phyloP scores from a whole-genome alignment of 768 basidiomycete genomes.

The Leucosporidium yakuticum region DNA sequence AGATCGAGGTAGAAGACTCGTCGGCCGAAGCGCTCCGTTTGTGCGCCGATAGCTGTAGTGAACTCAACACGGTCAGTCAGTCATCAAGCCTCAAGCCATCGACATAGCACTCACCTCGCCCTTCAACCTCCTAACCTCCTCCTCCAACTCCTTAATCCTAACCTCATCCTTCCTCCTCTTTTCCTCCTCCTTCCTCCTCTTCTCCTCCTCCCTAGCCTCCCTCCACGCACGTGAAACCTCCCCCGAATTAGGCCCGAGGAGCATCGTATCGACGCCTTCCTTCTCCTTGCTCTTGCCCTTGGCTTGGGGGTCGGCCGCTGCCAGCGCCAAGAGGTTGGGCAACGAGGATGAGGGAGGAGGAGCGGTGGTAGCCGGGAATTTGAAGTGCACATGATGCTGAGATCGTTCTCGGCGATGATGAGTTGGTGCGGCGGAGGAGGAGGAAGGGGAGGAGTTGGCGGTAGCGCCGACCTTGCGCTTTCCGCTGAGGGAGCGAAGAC shows the following conservation, averaged over 20 bases:
- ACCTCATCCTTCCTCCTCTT: not conserved
- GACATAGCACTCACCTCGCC: not conserved
- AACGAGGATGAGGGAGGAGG: not conserved
- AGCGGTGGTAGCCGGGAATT: not conserved
- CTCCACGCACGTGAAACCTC: not conserved
- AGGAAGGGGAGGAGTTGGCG: not conserved
- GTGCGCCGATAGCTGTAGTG: not conserved
- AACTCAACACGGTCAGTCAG: not conserved
- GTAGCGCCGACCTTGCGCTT: slow-evolving; percentile 1
- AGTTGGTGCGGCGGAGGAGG: not conserved
- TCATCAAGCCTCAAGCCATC: not conserved
- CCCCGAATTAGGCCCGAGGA: not conserved
- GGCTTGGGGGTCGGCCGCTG: no score
- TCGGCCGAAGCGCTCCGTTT: no score
- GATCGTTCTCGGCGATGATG: not conserved
- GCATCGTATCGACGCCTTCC: slow-evolving; percentile 1
- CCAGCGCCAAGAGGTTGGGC: not conserved
- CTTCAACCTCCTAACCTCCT: not conserved
- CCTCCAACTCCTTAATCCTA: slow-evolving; percentile 1
- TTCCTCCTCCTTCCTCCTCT: slow-evolving; percentile 6
- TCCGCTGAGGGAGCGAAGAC: not conserved
- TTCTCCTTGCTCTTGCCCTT: no score
- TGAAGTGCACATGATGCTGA: not conserved
- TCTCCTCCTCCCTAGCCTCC: slow-evolving; percentile 9
- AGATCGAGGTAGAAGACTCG: not conserved